Base-by-base conservation (phyloP, 139 green algal species). In the Asterochloris sp. region DNA sequence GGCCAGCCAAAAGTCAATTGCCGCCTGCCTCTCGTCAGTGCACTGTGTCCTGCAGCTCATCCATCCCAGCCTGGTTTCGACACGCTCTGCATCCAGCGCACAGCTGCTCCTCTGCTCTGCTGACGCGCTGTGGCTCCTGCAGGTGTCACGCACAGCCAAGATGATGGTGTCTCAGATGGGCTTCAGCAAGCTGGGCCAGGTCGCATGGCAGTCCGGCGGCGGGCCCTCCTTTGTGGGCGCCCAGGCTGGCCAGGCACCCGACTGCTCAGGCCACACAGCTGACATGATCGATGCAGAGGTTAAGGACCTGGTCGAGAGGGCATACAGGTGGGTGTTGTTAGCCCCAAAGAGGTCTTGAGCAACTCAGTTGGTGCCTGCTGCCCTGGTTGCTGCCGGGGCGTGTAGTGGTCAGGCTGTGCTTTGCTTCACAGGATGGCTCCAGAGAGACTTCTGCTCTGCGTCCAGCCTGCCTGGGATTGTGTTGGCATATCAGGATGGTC, bases 141-240 rank as follows among this genome's bases (percentile, higher is more conserved):
- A 92, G 84, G 89, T 92, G 73, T 88, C 89, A 16, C 84, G 89
- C 29, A 85, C 87, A 78, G 89, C 89, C 69, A 84, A 89, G 80
- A 93, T 97, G 84, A 99, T 99, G 97, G 89, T 99, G 10, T 94
- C 91, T 19, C 94, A 98, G 90, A 94, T 98, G 85, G 94, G 94
- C 79, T 97, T 98, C 90, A 93, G 83, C 87, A 91, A 94, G 85
- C 90, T 99, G 78, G 97, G 97, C 68, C 97, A 99, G 92, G 88
- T 98, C 60, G 87, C 90, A 12, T 96, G 95, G 91, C 91, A 74
- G 68, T 63, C 79, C 12, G 64, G 84, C 15, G 91, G 92, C 60
- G 96, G 95, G 62, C 87, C 89, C 63, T 86, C 86, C 24, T 99
- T 99, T 90, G 79, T 99, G 76, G 97, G 97, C 26, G 80, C 90